Percentiles rank a stretch among this genome's conserved stretches.
These are phyloP conservation scores for Russula abietina DNA, from an alignment of 768 basidiomycete genomes.

Conservation along the genomic window DNA sequence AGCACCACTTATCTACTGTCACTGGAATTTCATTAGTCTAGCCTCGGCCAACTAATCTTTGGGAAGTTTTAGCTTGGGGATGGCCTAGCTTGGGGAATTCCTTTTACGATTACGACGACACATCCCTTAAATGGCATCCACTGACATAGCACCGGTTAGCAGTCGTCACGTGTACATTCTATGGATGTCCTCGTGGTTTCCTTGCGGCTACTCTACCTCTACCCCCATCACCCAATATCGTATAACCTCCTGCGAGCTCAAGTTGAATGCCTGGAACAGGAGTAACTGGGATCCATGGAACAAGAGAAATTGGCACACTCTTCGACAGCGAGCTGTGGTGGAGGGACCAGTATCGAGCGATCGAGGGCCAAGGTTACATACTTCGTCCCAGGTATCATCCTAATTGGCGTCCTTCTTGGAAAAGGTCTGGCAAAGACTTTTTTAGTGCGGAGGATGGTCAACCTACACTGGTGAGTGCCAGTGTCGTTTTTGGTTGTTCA, in stretches of 20 bases:
- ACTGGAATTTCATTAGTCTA: no score
- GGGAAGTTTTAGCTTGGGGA: no score
- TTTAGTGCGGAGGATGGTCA: no score
- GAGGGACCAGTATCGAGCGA: slow-evolving; percentile 9
- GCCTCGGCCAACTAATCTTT: no score
- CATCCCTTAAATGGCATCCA: background rate
- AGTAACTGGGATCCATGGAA: background rate
- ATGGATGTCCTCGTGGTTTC: background rate
- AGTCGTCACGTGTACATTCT: background rate
- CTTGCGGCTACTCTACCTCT: background rate
- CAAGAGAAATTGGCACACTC: slow-evolving; percentile 5
- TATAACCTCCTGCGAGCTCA: background rate
- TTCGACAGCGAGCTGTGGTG: slow-evolving; percentile 14
- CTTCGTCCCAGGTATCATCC: no score
- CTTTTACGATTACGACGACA: background rate
- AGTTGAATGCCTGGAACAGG: background rate
- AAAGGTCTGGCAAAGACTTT: no score
- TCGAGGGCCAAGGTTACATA: slow-evolving; percentile 9
- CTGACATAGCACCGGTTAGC: no score
- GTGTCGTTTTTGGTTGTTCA: no score
- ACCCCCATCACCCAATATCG: background rate
- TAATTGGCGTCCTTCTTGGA: no score
- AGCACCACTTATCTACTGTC: no score
- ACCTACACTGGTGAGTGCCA: no score
- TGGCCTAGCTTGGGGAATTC: no score